Evolutionary conservation across 75 land plant species (phyloP).

Genomic region (Sequoia sempervirens): DNA sequence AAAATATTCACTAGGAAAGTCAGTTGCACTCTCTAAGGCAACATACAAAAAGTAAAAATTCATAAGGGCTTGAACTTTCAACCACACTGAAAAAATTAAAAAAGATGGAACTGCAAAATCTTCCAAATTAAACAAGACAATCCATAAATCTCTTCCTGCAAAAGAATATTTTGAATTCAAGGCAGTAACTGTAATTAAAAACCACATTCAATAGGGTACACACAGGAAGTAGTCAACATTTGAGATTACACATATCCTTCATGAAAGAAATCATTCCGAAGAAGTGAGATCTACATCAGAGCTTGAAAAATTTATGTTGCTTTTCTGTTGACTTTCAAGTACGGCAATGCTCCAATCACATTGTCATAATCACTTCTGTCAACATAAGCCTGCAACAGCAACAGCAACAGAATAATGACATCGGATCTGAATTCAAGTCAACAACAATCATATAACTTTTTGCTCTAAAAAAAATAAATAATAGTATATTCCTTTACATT

Average conservation of each 20-base stretch:
- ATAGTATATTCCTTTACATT: not conserved
- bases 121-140: not conserved
- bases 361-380: constrained; percentile 41
- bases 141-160: not conserved
- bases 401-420: not conserved
- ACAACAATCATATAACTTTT: not conserved
- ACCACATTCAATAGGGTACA: not conserved
- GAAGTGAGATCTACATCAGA: not conserved
- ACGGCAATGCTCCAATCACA: constrained; percentile 51
- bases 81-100: not conserved
- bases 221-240: not conserved
- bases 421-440: not conserved
- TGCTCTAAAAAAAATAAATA: not conserved
- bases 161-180: not conserved
- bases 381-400: constrained; percentile 9
- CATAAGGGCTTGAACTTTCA: not conserved
- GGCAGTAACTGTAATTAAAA: not conserved
- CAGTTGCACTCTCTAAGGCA: not conserved
- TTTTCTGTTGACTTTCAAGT: constrained; percentile 45
- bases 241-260: constrained; percentile 3
- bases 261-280: not conserved
- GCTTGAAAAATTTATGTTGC: constrained; percentile 13
- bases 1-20: not conserved
- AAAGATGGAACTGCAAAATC: not conserved
- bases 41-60: not conserved